Base-by-base conservation (phyloP, 257 asterid species). In the Capsicum pubescens region DNA sequence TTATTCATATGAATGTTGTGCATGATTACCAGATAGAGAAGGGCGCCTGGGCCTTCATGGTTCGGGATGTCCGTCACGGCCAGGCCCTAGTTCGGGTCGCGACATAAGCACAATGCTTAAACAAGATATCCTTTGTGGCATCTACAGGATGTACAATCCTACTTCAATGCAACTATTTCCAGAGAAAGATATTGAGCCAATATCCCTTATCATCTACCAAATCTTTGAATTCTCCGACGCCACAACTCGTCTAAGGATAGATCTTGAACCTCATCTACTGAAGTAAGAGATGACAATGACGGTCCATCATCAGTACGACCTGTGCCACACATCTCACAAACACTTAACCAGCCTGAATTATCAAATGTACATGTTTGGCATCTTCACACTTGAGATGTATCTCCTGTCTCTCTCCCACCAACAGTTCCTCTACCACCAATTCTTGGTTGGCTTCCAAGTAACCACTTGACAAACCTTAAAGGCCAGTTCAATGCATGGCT, bases 291-390 rank as follows among this genome's bases (percentile, higher is more conserved):
- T 5, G 87, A 46, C 52, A 15, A 26, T 26, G 87, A 46, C 52
- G 13, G 52, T 15, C 44, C 64, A 64, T 36, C 46, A 5, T 71
- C 89, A 64, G 78, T 26, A 32, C 86, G 92, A 48, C 80, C 87
- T 5, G 92, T 86, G 66, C 97, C 94, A 48, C 98, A 96, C 91
- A 96, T 88, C 86, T 94, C 99, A 63, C 98, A 93, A 17, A 72
- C 86, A 81, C 64, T 86, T 11, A 83, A 85, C 92, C 80, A 82
- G 42, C 87, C 91, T 15, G 86, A 79, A 84, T 96, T 96, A 82
- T 94, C 97, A 36, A 78, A 96, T 10, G 99, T 94, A 87, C 99
- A 96, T 26, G 89, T 91, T 63, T 84, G 56, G 89, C 99, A 96
- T 72, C 97, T 92, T 98, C 99, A 96, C 4, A 87, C 82, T 44